Base-by-base conservation (phyloP, 1,139 yeast species). In the Hansenula sp. region DNA sequence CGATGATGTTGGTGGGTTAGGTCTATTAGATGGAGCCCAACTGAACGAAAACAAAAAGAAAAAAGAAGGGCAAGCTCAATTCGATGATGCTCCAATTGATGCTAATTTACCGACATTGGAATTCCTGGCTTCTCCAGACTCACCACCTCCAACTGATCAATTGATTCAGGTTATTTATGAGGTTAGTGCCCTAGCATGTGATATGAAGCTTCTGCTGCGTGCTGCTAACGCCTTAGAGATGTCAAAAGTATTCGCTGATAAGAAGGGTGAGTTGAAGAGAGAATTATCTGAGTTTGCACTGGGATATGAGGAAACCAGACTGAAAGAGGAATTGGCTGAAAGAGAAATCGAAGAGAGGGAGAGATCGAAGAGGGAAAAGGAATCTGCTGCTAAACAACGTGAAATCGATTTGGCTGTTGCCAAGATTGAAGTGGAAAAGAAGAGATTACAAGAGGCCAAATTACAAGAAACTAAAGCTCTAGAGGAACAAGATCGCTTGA, bases 191-290 rank as follows among this genome's bases (percentile, higher is more conserved):
- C 61, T 82, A 40, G 78, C 77, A 0, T 76, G 80, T 47, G 91
- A 84, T 55, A 68, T 81, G 65, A 79, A 83, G 52, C 61, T 84
- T 47, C 71, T 84, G 73, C 61, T 83, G 39, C 69, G 90, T 47
- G 76, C 85, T 2, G 66, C 75, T 47, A 82, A 82, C 56, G 82
- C 77, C n/a, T 63, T 79, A 40, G 80, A 77, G 44, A 73, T 82
- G 75, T 71, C 79, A 7, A 65, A 66, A 36, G 65, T 70, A 11
- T 64, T 79, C 43, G 62, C 60, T 12, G 57, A 62, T 33, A 70
- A 73, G 39, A 69, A 65, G 45, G 52, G 50, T 8, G 72, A 68
- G 4, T 19, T 54, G 17, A 25, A 51, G 30, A 41, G 37, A 17
- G 60, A 54, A 25, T 35, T 57, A 36, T 47, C 49, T 16, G 42